phyloP scores from a whole-genome alignment of 2,329 filamentous ascomycete genomes.

The Colletotrichum filicis region DNA sequence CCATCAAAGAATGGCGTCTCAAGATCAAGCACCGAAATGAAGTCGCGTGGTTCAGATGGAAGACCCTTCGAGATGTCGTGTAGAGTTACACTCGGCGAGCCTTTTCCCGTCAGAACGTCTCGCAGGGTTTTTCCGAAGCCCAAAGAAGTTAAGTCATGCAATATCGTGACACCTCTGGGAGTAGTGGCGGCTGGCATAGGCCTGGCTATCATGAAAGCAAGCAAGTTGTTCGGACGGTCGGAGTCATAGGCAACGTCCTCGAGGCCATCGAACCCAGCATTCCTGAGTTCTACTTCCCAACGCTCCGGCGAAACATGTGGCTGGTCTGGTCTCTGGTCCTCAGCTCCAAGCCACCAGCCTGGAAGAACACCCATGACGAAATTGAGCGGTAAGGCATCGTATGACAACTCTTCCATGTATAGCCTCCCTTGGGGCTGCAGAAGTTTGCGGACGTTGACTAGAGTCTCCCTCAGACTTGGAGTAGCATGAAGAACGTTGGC shows the following conservation, averaged over 20 bases:
- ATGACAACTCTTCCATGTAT: slow-evolving; percentile 19
- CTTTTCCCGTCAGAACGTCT: not conserved
- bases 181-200: not conserved
- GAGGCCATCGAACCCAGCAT: slow-evolving; percentile 41
- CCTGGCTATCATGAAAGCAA: slow-evolving; percentile 11
- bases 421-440: slow-evolving; percentile 46
- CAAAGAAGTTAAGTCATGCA: not conserved
- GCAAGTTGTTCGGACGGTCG: slow-evolving; percentile 31
- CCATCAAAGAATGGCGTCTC: slow-evolving; percentile 35
- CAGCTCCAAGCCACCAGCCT: slow-evolving; percentile 49
- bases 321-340: slow-evolving; percentile 41
- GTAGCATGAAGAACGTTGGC: slow-evolving; percentile 46
- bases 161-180: not conserved
- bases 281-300: slow-evolving; percentile 42
- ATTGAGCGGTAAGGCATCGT: slow-evolving; percentile 31
- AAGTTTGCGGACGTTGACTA: slow-evolving; percentile 40
- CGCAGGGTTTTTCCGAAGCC: not conserved
- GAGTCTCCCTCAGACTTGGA: slow-evolving; percentile 35
- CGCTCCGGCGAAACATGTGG: slow-evolving; percentile 40
- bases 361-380: slow-evolving; percentile 43
- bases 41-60: not conserved
- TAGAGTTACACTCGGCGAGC: not conserved
- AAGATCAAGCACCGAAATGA: slow-evolving; percentile 36
- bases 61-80: not conserved
- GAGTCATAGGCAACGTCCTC: slow-evolving; percentile 39